Percentiles rank a stretch among this genome's conserved stretches.
These are phyloP conservation scores for Zymoseptoria ardabiliae DNA, from an alignment of 2,329 filamentous ascomycete species.

Conservation along the genomic window DNA sequence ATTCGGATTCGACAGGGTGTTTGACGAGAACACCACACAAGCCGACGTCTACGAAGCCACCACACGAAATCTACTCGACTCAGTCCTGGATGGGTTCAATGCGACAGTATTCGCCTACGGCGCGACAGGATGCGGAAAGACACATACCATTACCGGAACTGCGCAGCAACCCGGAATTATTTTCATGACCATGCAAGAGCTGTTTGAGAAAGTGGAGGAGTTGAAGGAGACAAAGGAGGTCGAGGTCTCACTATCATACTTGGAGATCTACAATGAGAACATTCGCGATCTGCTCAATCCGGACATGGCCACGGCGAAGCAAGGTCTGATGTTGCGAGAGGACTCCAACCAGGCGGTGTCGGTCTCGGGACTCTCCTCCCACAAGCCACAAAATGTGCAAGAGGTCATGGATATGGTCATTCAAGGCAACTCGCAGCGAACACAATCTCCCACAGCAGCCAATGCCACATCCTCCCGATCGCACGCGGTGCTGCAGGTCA, in stretches of 20 bases:
- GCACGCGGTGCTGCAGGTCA: conserved; percentile 95
- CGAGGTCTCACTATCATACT: conserved; percentile 85
- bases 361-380: conserved; percentile 82
- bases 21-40: conserved; percentile 90
- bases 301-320: conserved; percentile 67
- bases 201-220: conserved; percentile 94
- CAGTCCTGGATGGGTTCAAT: conserved; percentile 94
- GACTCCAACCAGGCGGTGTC: conserved; percentile 90
- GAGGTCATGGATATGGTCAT: conserved; percentile 99
- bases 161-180: conserved; percentile 92
- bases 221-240: conserved; percentile 77
- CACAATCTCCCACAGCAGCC: conserved; percentile 92
- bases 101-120: conserved; percentile 98
- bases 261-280: conserved; percentile 99
- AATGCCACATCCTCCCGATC: conserved; percentile 97
- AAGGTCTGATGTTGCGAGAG: conserved; percentile 83
- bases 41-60: conserved; percentile 93
- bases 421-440: conserved; percentile 85
- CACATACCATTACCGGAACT: conserved; percentile 88
- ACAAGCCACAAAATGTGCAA: conserved; percentile 82
- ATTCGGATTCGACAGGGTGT: conserved; percentile 92
- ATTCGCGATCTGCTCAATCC: conserved; percentile 92
- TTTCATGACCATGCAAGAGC: conserved; percentile 96
- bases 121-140: conserved; percentile 96
- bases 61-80: conserved; percentile 82